Conservation (phyloP, 1,284 basidiomycete species). For the Phaffia rhodozyma region DNA sequence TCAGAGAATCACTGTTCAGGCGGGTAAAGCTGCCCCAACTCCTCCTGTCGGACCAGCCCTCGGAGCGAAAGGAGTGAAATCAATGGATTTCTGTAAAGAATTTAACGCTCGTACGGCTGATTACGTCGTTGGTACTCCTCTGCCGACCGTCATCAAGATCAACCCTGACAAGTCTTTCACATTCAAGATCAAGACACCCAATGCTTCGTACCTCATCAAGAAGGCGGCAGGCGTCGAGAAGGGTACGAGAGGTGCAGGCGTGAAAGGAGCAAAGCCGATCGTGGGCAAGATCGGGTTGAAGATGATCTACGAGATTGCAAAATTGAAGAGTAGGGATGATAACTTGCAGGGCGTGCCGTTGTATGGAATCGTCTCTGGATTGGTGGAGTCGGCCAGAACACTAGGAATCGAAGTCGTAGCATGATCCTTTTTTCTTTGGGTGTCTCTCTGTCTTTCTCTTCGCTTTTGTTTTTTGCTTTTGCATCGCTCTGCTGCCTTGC, state of each 20-base stretch:
- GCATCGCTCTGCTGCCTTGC: no score
- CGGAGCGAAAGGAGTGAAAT: constrained; percentile 95
- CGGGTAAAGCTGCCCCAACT: constrained; percentile 89
- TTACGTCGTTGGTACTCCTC: constrained; percentile 73
- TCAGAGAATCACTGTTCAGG: constrained; percentile 76
- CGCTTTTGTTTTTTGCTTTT: no score
- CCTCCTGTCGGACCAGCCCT: constrained; percentile 95
- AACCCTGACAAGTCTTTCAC: constrained; percentile 91
- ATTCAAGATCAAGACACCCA: constrained; percentile 84
- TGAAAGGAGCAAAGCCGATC: constrained; percentile 31
- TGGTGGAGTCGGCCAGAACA: constrained; percentile 72
- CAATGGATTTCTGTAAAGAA: constrained; percentile 94
- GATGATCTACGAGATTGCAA: constrained; percentile 98
- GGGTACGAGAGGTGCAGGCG: constrained; percentile 64
- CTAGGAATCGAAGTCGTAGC: constrained; percentile 71
- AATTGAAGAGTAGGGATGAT: constrained; percentile 85
- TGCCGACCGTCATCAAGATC: constrained; percentile 81
- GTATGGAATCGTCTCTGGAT: constrained; percentile 73
- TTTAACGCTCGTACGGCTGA: constrained; percentile 81
- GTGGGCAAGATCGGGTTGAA: constrained; percentile 81
- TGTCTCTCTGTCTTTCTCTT: no score
- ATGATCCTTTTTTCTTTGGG: no score
- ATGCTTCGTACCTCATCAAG: constrained; percentile 74
- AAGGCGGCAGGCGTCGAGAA: constrained; percentile 83
- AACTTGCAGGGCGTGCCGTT: constrained; percentile 70